Evolutionary conservation across 768 basidiomycete species (phyloP), one percentile per base, ranked within the genome.

Genomic region (Inosperma sp.): DNA sequence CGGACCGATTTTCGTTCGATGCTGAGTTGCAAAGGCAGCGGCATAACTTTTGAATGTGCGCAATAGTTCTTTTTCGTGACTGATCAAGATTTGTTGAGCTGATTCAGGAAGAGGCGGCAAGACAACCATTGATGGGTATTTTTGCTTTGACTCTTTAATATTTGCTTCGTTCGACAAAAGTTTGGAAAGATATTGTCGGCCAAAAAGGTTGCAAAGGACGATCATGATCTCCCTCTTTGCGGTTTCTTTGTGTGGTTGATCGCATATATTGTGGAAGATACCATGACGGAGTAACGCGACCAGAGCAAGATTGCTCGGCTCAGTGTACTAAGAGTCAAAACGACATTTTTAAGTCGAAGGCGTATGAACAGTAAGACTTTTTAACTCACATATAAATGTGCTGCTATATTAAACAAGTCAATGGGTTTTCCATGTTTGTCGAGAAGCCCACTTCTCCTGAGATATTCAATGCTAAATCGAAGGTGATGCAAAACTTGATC

Each of bases 401-500:
- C 69, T 0, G 77, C 76, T 9, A 82, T 66, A 0, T 72, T 76
- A 51, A 77, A 80, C 5, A 83, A 65, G 52, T 83, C 78, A 58
- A 83, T 72, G 0, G 82, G 83, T 34, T 68, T 74, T 14, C 86
- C 86, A 14, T 65, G 60, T 29, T 65, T 65, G 46, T 80, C 74
- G 34, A 87, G 62, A 14, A 88, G 69, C 33, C 76, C 69, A 5
- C 74, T 64, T 5, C 82, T 78, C 30, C 82, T 74, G 8, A 88
- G 73, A 55, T 84, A 86, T 53, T 88, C 86, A 42, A 88, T 80
- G 52, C 77, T 78, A 69, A 88, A 88, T 19, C 84, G 72, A 13
- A 86, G 59, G 56, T 84, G 83, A 56, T 86, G 83, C 17, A 82
- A 60, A 13, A 86, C 65, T 56, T 87, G 82, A 7, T 77, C 67